Percentiles rank a stretch among this genome's conserved stretches.
phyloP scores from a whole-genome alignment of 371 early-diverging fungal species.

The Circinella minor region DNA sequence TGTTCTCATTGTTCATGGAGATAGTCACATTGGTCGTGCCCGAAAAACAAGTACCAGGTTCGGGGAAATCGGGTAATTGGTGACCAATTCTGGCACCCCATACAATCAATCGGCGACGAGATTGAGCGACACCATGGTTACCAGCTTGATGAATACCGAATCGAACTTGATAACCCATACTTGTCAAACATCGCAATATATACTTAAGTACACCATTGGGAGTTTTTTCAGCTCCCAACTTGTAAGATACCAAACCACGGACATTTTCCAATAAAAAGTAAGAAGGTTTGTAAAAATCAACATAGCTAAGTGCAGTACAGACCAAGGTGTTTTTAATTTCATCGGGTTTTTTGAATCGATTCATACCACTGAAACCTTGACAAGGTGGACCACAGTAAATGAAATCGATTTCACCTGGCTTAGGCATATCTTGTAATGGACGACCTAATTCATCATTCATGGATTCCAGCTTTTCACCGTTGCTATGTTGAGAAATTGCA shows the following conservation, averaged over 20 bases:
- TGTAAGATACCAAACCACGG: constrained; percentile 51
- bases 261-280: constrained; percentile 71
- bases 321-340: constrained; percentile 68
- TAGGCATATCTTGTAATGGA: constrained; percentile 52
- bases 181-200: constrained; percentile 61
- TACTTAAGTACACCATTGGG: constrained; percentile 64
- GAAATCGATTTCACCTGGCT: constrained; percentile 62
- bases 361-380: constrained; percentile 69
- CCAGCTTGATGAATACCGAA: constrained; percentile 66
- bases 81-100: constrained; percentile 59
- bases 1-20: constrained; percentile 32
- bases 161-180: constrained; percentile 66
- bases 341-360: constrained; percentile 56
- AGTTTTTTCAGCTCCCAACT: constrained; percentile 51
- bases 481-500: constrained; percentile 47
- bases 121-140: constrained; percentile 61
- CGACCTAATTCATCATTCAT: constrained; percentile 41
- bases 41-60: constrained; percentile 51
- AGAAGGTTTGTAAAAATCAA: constrained; percentile 64
- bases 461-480: constrained; percentile 20
- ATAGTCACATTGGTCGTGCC: constrained; percentile 29
- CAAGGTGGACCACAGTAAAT: constrained; percentile 76
- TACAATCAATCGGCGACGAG: constrained; percentile 62
- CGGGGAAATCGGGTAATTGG: constrained; percentile 58
- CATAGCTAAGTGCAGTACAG: constrained; percentile 62